phyloP scores from a whole-genome alignment of 495 filamentous ascomycete genomes.

The Hyaloscypha hepaticicola region DNA sequence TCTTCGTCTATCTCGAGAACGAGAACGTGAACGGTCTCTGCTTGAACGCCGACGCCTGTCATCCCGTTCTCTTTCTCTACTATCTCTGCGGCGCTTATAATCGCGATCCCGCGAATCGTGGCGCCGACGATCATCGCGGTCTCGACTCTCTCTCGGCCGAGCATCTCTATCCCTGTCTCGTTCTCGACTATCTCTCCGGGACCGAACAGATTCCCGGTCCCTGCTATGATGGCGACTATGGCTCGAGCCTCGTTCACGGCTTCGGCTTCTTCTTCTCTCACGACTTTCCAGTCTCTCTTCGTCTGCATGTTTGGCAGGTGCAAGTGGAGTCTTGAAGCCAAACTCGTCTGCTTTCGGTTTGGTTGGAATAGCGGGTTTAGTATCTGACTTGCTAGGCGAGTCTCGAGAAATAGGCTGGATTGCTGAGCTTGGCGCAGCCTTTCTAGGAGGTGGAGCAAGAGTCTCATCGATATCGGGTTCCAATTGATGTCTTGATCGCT shows the following conservation, averaged over 20 bases:
- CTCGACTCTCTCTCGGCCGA: conserved; percentile 17
- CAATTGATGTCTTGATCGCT: conserved; percentile 39
- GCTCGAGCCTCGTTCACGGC: conserved; percentile 25
- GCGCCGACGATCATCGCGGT: conserved; percentile 21
- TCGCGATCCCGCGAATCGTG: conserved; percentile 26
- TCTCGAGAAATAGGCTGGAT: conserved; percentile 44
- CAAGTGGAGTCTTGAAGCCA: conserved; percentile 30
- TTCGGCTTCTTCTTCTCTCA: conserved; percentile 24
- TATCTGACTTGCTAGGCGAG: conserved; percentile 19
- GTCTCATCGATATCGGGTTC: conserved; percentile 54
- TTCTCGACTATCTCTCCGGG: conserved; percentile 26
- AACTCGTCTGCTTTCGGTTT: conserved; percentile 20
- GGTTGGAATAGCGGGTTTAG: conserved; percentile 24
- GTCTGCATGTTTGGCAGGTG: conserved; percentile 22
- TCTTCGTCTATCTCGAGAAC: conserved; percentile 37
- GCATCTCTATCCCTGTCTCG: conserved; percentile 16
- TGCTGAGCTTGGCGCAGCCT: conserved; percentile 51
- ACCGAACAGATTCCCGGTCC: conserved; percentile 21
- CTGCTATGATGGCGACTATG: conserved; percentile 24
- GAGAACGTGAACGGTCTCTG: conserved; percentile 25
- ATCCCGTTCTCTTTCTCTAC: conserved; percentile 29
- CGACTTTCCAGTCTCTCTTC: conserved; percentile 26
- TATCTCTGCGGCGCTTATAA: conserved; percentile 33
- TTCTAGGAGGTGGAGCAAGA: conserved; percentile 52
- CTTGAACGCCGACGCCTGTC: conserved; percentile 11